These are phyloP conservation scores for Tylopilus sp. DNA, from an alignment of 768 basidiomycete species.

Conservation along the genomic window DNA sequence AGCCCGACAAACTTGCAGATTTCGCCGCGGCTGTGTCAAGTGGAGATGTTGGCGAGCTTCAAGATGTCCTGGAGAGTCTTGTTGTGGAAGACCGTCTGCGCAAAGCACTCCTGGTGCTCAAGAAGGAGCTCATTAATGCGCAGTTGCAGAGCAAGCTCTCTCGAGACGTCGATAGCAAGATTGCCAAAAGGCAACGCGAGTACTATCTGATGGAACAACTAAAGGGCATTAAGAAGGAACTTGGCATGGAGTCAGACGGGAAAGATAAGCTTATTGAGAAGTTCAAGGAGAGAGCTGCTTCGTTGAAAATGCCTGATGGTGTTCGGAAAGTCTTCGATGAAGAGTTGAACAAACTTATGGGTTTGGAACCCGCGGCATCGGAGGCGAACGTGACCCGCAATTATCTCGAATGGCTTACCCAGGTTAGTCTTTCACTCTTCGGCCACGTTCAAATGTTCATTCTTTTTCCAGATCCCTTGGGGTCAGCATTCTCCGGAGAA, in stretches of 20 bases:
- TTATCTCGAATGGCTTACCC: slow-evolving; percentile 91
- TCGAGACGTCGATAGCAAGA: slow-evolving; percentile 91
- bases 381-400: slow-evolving; percentile 94
- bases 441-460: background rate
- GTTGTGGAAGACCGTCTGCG: slow-evolving; percentile 85
- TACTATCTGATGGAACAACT: slow-evolving; percentile 97
- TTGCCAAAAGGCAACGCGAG: slow-evolving; percentile 90
- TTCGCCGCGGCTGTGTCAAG: slow-evolving; percentile 95
- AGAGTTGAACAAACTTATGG: slow-evolving; percentile 85
- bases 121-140: slow-evolving; percentile 97
- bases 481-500: slow-evolving; percentile 93
- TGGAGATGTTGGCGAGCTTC: slow-evolving; percentile 89
- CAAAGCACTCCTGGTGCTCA: slow-evolving; percentile 87
- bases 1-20: slow-evolving; percentile 95
- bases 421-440: slow-evolving; percentile 40
- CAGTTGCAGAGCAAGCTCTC: slow-evolving; percentile 92
- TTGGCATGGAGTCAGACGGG: slow-evolving; percentile 92
- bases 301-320: slow-evolving; percentile 82
- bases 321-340: slow-evolving; percentile 96
- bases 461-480: slow-evolving; percentile 79
- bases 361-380: slow-evolving; percentile 85
- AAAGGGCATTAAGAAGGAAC: slow-evolving; percentile 93
- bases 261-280: slow-evolving; percentile 94
- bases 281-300: slow-evolving; percentile 80
- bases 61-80: slow-evolving; percentile 87